Evolutionary conservation across 176 grass and related monocot genomes (phyloP), one percentile per base, ranked within the genome.

Genomic region (Ananas comosus): DNA sequence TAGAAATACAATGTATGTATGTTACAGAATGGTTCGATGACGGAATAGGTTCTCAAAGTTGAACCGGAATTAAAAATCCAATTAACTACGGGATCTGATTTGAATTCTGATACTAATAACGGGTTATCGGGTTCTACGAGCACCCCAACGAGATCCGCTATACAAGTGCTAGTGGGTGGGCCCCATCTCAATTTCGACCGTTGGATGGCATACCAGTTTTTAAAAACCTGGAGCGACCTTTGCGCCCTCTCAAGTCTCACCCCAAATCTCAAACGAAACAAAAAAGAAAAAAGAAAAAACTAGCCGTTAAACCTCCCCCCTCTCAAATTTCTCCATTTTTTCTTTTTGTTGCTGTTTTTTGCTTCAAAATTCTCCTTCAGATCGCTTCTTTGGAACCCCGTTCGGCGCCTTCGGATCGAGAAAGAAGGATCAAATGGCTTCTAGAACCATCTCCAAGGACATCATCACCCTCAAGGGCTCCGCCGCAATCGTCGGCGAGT

Each of bases 401-500:
- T 33, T 71, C 18, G 18, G 7, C 53, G 4, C 18, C 68, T 27
- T 33, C 48, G 48, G 47, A 64, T 11, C 2, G 73, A 70, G 28
- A 13, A 7, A 79, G 59, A 79, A 14, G 19, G 72, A 47, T 29
- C 53, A 53, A 16, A 99, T 99, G 94, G 94, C 78, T 61, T 93
- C 90, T 70, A 83, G 90, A 86, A 93, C 90, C 14, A 73, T 64
- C 65, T 88, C 90, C 53, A 99, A 99, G 94, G 94, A 99, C 65
- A 88, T 99, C 90, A 99, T 99, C 87, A 93, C 94, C 1, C 90
- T 99, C 54, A 82, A 86, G 49, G 94, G 94, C 72, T 99, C 94
- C 50, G 77, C 94, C 13, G 87, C 94, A 71, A 99, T 99, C 76
- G 85, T 99, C 87, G 88, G 94, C 90, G 90, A 99, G 80, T 99